phyloP scores from a whole-genome alignment of 306 rosid genomes.

The Cyclanthera cordifolia region DNA sequence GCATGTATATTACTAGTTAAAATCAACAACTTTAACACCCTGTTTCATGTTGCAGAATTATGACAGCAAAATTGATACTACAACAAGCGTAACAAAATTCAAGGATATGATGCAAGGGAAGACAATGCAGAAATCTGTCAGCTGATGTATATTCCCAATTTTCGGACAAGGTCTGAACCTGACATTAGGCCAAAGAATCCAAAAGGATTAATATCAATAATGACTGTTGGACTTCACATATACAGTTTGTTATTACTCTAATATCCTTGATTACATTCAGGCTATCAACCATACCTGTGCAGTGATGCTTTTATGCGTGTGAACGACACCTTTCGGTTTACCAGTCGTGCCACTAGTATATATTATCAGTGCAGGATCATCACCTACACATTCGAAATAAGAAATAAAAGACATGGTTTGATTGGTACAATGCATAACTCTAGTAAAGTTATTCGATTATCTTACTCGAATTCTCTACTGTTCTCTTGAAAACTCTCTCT shows the following conservation, averaged over 20 bases:
- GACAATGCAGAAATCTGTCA: slow-evolving; percentile 72
- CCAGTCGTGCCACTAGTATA: slow-evolving; percentile 97
- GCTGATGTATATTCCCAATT: slow-evolving; percentile 80
- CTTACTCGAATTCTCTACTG: slow-evolving; percentile 40
- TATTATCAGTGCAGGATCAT: slow-evolving; percentile 74
- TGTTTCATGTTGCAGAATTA: slow-evolving; percentile 8
- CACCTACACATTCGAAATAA: slow-evolving; percentile 41
- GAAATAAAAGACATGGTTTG: slow-evolving; percentile 3
- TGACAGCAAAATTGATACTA: slow-evolving; percentile 9
- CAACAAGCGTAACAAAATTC: slow-evolving; percentile 14
- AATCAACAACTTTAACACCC: slow-evolving; percentile 26
- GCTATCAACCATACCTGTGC: slow-evolving; percentile 79
- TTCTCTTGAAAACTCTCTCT: slow-evolving; percentile 26
- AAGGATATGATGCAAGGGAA: slow-evolving; percentile 94
- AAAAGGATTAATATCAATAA: neutral
- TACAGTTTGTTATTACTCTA: neutral
- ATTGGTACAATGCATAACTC: neutral
- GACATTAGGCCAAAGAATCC: slow-evolving; percentile 27
- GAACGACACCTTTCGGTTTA: slow-evolving; percentile 95
- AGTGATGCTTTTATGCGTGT: slow-evolving; percentile 69
- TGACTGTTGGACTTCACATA: neutral
- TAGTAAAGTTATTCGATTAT: slow-evolving; percentile 10
- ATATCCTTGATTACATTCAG: too few relatives aligned
- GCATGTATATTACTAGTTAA: slow-evolving; percentile 60
- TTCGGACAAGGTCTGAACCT: slow-evolving; percentile 73